Conservation (phyloP, 495 filamentous ascomycete species). For the Aspergillus homomorphus region DNA sequence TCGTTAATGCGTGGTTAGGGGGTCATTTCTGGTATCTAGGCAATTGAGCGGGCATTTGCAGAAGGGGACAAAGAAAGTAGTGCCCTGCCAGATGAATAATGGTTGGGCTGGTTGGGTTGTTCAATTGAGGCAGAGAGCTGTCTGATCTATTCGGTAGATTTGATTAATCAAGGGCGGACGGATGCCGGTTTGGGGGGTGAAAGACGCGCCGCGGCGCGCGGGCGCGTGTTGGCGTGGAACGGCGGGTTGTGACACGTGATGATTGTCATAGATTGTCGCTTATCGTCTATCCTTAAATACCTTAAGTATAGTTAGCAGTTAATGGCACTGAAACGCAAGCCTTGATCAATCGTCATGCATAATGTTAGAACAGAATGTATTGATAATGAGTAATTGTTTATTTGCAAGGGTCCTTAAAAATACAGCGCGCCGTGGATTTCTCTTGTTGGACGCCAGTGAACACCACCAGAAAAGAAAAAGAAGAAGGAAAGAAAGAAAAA, state of each 20-base stretch:
- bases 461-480: slow-evolving; percentile 7
- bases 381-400: neutral
- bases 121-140: neutral
- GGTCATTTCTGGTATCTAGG: no score
- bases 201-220: slow-evolving; percentile 19
- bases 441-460: slow-evolving; percentile 1
- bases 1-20: no score
- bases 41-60: no score
- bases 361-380: neutral
- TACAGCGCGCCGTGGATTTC: slow-evolving; percentile 1
- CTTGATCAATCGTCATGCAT: no score
- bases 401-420: neutral
- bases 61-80: no score
- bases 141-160: neutral
- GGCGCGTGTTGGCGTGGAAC: slow-evolving; percentile 1
- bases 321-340: no score
- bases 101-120: slow-evolving; percentile 5
- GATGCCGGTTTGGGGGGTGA: slow-evolving; percentile 7
- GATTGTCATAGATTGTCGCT: no score
- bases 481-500: slow-evolving; percentile 1
- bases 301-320: no score
- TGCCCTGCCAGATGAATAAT: no score
- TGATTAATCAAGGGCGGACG: slow-evolving; percentile 16
- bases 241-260: slow-evolving; percentile 19
- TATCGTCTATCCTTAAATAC: no score